phyloP scores from a whole-genome alignment of 495 filamentous ascomycete species.

The Penicillium mononematosum region DNA sequence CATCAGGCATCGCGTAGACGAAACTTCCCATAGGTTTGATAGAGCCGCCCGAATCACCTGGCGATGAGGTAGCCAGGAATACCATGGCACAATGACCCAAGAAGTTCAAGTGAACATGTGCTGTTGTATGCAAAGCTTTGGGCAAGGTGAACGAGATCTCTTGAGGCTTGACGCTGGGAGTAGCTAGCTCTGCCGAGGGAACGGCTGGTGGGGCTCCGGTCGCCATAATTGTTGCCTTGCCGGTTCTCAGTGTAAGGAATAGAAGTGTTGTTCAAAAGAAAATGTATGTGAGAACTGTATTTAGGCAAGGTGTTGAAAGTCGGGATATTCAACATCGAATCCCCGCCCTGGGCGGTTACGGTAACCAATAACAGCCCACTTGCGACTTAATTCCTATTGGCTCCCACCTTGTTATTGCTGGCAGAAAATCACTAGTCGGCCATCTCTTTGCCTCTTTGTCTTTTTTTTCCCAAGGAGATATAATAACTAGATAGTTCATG shows the following conservation, averaged over 20 bases:
- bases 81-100: conserved; percentile 64
- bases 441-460: neutral
- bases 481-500: neutral
- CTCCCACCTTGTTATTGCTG: neutral
- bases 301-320: neutral
- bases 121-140: conserved; percentile 69
- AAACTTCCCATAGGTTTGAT: conserved; percentile 62
- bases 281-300: neutral
- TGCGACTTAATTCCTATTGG: neutral
- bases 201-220: conserved; percentile 9
- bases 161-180: conserved; percentile 44
- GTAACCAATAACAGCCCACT: neutral
- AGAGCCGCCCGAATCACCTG: conserved; percentile 51
- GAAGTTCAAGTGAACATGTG: conserved; percentile 74
- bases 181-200: conserved; percentile 20
- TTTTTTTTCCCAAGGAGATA: neutral
- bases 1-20: conserved; percentile 89
- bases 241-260: neutral
- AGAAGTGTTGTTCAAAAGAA: neutral
- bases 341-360: neutral
- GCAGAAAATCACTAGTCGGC: neutral
- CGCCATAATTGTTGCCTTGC: conserved; percentile 16
- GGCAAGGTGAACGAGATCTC: conserved; percentile 79
- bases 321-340: conserved; percentile 4
- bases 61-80: conserved; percentile 71